A percentile compares a stretch with the other conserved stretches of the same genome.
These are phyloP conservation scores for Lithocarpus polystachyus DNA, from an alignment of 306 rosid genomes.

Conservation along the genomic window DNA sequence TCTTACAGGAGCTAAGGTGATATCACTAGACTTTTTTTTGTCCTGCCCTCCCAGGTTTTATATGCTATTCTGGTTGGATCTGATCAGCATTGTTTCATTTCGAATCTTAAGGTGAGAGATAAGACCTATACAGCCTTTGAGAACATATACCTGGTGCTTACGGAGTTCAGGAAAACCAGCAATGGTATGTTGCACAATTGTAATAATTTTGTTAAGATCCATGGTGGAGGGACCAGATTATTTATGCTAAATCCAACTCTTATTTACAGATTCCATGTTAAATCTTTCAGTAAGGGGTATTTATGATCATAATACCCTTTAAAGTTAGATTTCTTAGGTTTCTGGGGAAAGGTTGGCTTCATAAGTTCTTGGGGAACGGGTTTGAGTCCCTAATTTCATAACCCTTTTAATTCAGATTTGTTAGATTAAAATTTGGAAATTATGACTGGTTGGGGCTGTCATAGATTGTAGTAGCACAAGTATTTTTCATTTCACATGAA, in stretches of 20 bases:
- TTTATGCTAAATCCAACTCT: too few relatives aligned
- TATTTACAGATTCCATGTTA: too few relatives aligned
- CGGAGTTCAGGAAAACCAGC: conserved; percentile 83
- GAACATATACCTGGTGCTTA: conserved; percentile 89
- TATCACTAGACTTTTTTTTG: background rate
- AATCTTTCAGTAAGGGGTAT: too few relatives aligned
- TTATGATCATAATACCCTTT: background rate
- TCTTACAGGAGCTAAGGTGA: conserved; percentile 95
- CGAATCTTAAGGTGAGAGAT: conserved; percentile 65
- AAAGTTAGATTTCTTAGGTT: background rate
- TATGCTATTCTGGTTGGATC: background rate
- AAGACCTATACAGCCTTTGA: conserved; percentile 94
- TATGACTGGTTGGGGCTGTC: background rate
- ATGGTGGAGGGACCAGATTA: too few relatives aligned
- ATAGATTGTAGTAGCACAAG: background rate
- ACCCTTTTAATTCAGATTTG: background rate
- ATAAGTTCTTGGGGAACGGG: too few relatives aligned
- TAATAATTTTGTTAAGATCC: background rate
- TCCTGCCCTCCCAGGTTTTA: background rate
- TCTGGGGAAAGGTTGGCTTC: too few relatives aligned
- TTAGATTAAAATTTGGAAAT: background rate
- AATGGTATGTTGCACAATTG: conserved; percentile 48
- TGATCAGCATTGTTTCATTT: background rate
- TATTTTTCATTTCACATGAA: background rate
- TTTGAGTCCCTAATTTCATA: background rate